These are phyloP conservation scores for Cadophora luteo-olivacea DNA, from an alignment of 2,329 filamentous ascomycete species.

Conservation along the genomic window DNA sequence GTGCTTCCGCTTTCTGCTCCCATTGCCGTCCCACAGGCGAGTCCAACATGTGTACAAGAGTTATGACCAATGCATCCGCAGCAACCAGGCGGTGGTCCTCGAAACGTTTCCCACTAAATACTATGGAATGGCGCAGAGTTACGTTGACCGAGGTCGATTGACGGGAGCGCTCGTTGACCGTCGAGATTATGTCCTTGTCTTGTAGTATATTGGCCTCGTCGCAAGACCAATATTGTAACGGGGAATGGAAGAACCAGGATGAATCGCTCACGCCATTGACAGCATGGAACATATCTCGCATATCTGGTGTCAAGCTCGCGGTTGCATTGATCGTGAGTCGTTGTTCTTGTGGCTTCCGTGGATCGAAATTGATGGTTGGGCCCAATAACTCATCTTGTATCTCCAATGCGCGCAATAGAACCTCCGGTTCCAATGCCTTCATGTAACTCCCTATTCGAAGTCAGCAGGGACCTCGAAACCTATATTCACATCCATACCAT, in stretches of 20 bases:
- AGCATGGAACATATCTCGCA: slow-evolving; percentile 62
- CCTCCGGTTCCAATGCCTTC: slow-evolving; percentile 70
- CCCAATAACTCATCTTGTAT: slow-evolving; percentile 75
- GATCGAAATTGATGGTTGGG: slow-evolving; percentile 61
- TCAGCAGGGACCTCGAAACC: slow-evolving; percentile 24
- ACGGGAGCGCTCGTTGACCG: slow-evolving; percentile 70
- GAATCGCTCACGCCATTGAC: slow-evolving; percentile 65
- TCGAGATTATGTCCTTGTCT: slow-evolving; percentile 69
- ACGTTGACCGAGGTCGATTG: slow-evolving; percentile 73
- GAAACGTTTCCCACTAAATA: slow-evolving; percentile 83
- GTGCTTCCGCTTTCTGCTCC: slow-evolving; percentile 62
- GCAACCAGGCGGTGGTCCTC: slow-evolving; percentile 70
- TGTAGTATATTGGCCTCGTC: slow-evolving; percentile 61
- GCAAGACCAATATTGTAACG: slow-evolving; percentile 80
- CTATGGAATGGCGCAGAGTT: slow-evolving; percentile 77
- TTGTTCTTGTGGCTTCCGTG: slow-evolving; percentile 46
- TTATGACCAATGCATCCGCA: slow-evolving; percentile 80
- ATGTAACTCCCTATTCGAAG: slow-evolving; percentile 64
- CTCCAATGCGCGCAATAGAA: slow-evolving; percentile 70
- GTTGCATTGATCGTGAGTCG: slow-evolving; percentile 20
- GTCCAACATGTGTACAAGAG: slow-evolving; percentile 71
- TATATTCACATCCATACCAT: slow-evolving; percentile 53
- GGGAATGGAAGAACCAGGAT: slow-evolving; percentile 83
- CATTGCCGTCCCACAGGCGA: slow-evolving; percentile 70
- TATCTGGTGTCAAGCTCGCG: slow-evolving; percentile 42